Conservation (phyloP, 805 yeast genomes). For the Yueomyces sinensis region DNA sequence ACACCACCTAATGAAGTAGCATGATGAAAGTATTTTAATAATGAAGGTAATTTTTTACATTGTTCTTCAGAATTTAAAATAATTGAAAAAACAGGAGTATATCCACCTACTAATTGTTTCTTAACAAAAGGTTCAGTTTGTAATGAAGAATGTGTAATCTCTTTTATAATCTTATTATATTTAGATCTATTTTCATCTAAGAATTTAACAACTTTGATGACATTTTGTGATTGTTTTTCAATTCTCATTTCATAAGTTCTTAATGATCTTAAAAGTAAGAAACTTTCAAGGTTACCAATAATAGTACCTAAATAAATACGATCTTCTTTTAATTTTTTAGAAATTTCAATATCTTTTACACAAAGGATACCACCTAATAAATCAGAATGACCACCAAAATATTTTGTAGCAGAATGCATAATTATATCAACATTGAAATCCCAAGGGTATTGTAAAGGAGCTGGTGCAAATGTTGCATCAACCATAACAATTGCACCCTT, state of each 20-base stretch:
- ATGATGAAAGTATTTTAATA: slow-evolving; percentile 62
- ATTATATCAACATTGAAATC: slow-evolving; percentile 74
- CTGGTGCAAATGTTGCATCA: slow-evolving; percentile 91
- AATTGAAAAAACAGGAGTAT: slow-evolving; percentile 67
- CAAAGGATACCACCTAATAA: slow-evolving; percentile 69
- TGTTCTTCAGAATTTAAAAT: slow-evolving; percentile 34
- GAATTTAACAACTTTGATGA: slow-evolving; percentile 45
- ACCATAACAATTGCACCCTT: slow-evolving; percentile 62
- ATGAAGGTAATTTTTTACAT: slow-evolving; percentile 54
- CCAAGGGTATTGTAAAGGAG: slow-evolving; percentile 75
- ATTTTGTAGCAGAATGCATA: slow-evolving; percentile 90
- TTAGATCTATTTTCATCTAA: slow-evolving; percentile 36
- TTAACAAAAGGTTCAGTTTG: slow-evolving; percentile 59
- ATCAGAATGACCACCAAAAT: slow-evolving; percentile 93
- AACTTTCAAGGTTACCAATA: slow-evolving; percentile 66
- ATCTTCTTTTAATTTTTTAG: slow-evolving; percentile 39
- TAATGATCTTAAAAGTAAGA: slow-evolving; percentile 61
- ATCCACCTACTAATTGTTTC: slow-evolving; percentile 52
- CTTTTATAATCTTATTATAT: slow-evolving; percentile 33
- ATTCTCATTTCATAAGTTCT: slow-evolving; percentile 72
- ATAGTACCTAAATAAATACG: slow-evolving; percentile 67
- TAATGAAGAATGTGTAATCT: slow-evolving; percentile 59
- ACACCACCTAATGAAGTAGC: slow-evolving; percentile 92
- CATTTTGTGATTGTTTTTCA: slow-evolving; percentile 48
- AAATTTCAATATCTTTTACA: slow-evolving; percentile 40